Base-by-base conservation (phyloP, 768 basidiomycete genomes). In the Galerina marginata region DNA sequence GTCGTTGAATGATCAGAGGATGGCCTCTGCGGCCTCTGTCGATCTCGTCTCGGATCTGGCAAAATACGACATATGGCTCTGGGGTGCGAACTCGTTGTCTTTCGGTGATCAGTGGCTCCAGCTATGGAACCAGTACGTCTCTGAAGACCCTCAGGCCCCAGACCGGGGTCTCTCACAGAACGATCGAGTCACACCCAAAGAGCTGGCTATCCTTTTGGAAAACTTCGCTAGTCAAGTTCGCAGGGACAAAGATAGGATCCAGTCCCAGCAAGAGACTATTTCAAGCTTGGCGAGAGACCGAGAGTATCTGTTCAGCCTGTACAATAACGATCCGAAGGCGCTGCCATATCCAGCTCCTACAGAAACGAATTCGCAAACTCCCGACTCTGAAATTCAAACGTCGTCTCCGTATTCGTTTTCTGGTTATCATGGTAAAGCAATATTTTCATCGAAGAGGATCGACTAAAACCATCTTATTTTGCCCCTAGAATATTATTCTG, bases 31-130 rank as follows among this genome's bases (percentile, higher is more conserved):
- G 45, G 20, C 10, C 39, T 40, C 54, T 50, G 25, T 43, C 16
- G 29, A 36, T 38, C 10, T 49, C 12, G 23, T 52, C 43, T 51
- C 55, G 15, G 55, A 61, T 33, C 33, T 61, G 26, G 48, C 47
- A 33, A 56, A 45, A 52, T 61, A 38, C 16, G 60, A 54, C 37
- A 52, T 61, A 23, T 20, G 50, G 9, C 44, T 39, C 43, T 51
- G 16, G 39, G 54, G 55, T 11, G 54, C 6, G 14, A 52, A 61
- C 15, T 36, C 42, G 14, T 4, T 61, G 15, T 56, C 49, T n/a
- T 56, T 61, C 23, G 48, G 48, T 15, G 55, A 56, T 12, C 54
- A 42, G 26, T 61, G 54, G 60, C 54, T 51, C 16, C 54, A 45
- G 20, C 55, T 61, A 25, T 52, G 54, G 54, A 45, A 52, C 36